Base-by-base conservation (phyloP, 1,139 yeast genomes). In the Yamadazyma atmosphaerica region DNA sequence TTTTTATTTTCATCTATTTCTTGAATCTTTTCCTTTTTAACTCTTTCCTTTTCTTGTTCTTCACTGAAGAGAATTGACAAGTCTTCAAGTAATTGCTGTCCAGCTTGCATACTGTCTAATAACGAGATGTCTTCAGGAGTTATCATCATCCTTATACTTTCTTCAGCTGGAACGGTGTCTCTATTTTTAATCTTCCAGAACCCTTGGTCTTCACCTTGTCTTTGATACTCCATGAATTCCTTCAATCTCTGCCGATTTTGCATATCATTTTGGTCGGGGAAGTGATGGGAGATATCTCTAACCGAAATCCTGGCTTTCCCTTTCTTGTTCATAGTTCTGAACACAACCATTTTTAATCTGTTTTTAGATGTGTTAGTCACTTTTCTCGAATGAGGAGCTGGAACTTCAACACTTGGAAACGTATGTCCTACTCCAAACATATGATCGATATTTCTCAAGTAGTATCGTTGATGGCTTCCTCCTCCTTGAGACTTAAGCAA, bases 251-350 rank as follows among this genome's bases (percentile, higher is more conserved):
- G 98, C 52, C 98, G 77, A 55, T 89, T 92, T 60, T 94, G 99
- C 89, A 92, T 90, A 56, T 92, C 98, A 56, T 86, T 90, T 59
- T 90, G 98, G 52, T 90, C 98, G 0, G 98, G 98, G 56, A 94
- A 94, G 65, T 92, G 98, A 38, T 79, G 78, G 0, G 95, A 83
- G 17, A 94, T 87, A 51, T 94, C 98, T 47, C 84, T 84, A 3
- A 94, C 96, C 6, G 87, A 74, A 32, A 94, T 74, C 37, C 98
- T 72, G 31, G 86, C 83, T 33, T 81, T 78, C 2, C 86, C 85
- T 36, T 77, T 82, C 48, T 81, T 80, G 59, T 90, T 88, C 63
- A 94, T 72, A 3, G 90, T 87, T 41, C 98, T 77, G 54, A 80
- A 90, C 3, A 89, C 98, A 52, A 92, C 83, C 97, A 94, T 90